Evolutionary conservation across 345 rosid genomes (phyloP).

Genomic region (Eucalyptus pauciflora): DNA sequence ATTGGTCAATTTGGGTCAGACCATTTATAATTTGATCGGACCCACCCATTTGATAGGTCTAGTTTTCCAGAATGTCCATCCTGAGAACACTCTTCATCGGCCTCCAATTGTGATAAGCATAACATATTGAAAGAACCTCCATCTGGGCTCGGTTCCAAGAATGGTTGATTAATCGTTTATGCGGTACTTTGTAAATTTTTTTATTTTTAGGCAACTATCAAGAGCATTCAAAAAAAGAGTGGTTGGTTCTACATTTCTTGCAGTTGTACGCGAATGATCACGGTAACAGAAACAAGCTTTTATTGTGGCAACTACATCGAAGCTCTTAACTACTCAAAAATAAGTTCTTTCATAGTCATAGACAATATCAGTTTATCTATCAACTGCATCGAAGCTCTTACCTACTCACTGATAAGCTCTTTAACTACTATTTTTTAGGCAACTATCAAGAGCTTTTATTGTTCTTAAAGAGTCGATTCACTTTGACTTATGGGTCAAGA

Average conservation of each 20-base stretch:
- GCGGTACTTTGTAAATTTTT: not conserved
- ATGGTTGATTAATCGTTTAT: not conserved
- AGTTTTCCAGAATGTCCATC: not conserved
- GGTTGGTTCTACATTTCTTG: not conserved
- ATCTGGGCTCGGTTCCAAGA: not conserved
- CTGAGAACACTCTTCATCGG: not conserved
- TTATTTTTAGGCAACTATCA: not conserved
- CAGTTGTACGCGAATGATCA: not conserved
- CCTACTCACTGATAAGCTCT: no score
- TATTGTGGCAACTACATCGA: not conserved
- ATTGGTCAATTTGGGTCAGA: no score
- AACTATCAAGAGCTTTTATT: no score
- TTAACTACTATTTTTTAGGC: no score
- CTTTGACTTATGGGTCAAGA: not conserved
- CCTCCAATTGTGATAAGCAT: not conserved
- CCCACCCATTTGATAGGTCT: no score
- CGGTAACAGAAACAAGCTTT: not conserved
- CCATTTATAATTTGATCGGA: no score
- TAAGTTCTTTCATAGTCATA: not conserved
- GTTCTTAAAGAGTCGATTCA: not conserved
- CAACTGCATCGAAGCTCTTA: no score
- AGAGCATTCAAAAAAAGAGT: not conserved
- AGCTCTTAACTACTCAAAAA: not conserved
- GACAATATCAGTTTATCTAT: not conserved
- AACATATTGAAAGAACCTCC: not conserved